Evolutionary conservation across 2,329 filamentous ascomycete genomes (phyloP).

Genomic region (Penicillium sp.): DNA sequence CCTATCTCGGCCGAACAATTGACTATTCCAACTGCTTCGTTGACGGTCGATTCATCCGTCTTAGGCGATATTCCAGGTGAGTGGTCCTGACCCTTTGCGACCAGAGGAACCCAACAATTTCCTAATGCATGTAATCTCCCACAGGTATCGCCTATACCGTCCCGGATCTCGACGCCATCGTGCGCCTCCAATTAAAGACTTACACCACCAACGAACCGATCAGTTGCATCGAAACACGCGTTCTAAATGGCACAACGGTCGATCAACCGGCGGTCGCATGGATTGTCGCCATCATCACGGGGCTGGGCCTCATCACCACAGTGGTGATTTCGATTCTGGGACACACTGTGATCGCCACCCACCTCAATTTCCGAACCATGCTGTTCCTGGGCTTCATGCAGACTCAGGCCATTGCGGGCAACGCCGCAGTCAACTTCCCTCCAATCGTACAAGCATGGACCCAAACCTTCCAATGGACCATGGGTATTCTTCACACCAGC

Average conservation of each 20-base stretch:
- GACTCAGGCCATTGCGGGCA: constrained; percentile 84
- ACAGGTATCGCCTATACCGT: constrained; percentile 78
- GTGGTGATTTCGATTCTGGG: constrained; percentile 86
- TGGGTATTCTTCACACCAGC: constrained; percentile 83
- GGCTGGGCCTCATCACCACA: constrained; percentile 77
- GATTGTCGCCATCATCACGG: constrained; percentile 83
- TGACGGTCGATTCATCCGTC: not conserved
- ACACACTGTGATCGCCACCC: constrained; percentile 89
- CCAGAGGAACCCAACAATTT: not conserved
- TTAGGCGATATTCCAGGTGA: not conserved
- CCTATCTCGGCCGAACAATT: not conserved
- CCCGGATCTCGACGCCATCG: constrained; percentile 54
- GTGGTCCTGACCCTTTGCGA: not conserved
- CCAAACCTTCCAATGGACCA: constrained; percentile 96
- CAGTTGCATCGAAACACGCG: constrained; percentile 35
- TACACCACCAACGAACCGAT: constrained; percentile 4
- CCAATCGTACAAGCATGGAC: constrained; percentile 92
- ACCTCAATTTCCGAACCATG: constrained; percentile 88
- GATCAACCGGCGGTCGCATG: constrained; percentile 85
- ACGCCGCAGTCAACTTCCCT: constrained; percentile 76
- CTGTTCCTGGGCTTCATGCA: constrained; percentile 94
- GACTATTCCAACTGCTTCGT: not conserved
- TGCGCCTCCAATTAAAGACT: constrained; percentile 14
- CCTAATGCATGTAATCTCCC: constrained; percentile 3
- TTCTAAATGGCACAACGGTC: constrained; percentile 54